phyloP scores from a whole-genome alignment of 2,329 filamentous ascomycete genomes.

The Hyphodiscus sp. region DNA sequence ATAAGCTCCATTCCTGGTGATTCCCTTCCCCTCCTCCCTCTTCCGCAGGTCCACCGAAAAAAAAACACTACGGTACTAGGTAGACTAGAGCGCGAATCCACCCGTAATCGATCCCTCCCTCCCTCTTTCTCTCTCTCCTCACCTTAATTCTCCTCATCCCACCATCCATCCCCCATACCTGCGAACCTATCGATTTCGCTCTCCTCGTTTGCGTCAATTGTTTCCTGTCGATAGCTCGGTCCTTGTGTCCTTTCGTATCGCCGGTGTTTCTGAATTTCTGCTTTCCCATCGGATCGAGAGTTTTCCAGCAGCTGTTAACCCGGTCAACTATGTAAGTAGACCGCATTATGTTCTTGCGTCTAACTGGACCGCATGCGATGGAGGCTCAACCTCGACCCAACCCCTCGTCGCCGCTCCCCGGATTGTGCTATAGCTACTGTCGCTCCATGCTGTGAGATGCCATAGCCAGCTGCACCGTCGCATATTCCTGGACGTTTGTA shows the following conservation, averaged over 20 bases:
- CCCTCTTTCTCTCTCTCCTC: constrained; percentile 8
- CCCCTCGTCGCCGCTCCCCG: not conserved
- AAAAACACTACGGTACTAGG: not conserved
- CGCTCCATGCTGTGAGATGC: not conserved
- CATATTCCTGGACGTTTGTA: constrained; percentile 18
- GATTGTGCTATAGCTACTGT: not conserved
- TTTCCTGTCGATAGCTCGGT: constrained; percentile 31
- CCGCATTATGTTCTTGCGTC: constrained; percentile 24
- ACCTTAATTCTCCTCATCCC: constrained; percentile 17
- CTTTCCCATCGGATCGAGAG: constrained; percentile 23
- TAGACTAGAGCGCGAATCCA: not conserved
- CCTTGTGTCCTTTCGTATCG: constrained; percentile 31
- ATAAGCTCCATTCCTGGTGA: not conserved
- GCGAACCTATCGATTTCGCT: constrained; percentile 18
- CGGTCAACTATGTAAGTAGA: constrained; percentile 27
- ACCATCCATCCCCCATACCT: constrained; percentile 12
- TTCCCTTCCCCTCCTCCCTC: not conserved
- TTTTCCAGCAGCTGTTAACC: constrained; percentile 26
- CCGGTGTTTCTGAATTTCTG: constrained; percentile 31
- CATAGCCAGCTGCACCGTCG: constrained; percentile 3
- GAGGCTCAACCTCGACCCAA: not conserved
- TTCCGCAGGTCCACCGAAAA: not conserved
- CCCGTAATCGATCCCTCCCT: not conserved
- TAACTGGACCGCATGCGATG: constrained; percentile 18
- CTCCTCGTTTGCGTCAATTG: constrained; percentile 25